Base-by-base conservation (phyloP, 1,284 basidiomycete genomes). In the Naganishia liquefaciens region DNA sequence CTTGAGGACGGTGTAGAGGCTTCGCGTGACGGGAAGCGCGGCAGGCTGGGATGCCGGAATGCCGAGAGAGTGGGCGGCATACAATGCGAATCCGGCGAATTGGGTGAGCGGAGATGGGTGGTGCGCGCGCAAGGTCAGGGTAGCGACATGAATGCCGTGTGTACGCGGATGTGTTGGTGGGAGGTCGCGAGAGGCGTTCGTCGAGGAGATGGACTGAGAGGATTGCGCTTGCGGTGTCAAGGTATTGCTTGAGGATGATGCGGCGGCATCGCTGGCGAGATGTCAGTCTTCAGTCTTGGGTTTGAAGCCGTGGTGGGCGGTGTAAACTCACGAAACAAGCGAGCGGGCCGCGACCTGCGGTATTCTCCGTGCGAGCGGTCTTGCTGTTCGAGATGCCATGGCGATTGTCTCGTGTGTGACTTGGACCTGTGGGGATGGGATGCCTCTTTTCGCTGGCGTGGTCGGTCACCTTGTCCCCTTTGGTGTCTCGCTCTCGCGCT, bases 1-100 rank as follows among this genome's bases (percentile, higher is more conserved):
- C 49, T 88, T 86, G 11, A 86, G 84, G 15, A 98, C 93, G 0
- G 95, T 97, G 87, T 90, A 93, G 10, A 97, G 81, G 9, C 84
- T 83, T 27, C 88, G 87, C 70, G 88, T 84, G 1, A 86, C 91
- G 0, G 93, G 93, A 0, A 97, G 84, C 2, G 80, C 78, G 2
- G 84, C 85, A 2, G 88, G 83, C 15, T 84, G 83, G 7, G 89
- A 88, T 21, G 86, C 83, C 0, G 95, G 92, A 53, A 98, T 92
- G 17, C 86, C 87, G 39, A 99, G 84, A 0, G 89, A 85, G 23
- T 86, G 83, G 0, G 94, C 95, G 0, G 91, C 87, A 72, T 93
- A 91, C 1, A 86, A 79, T 0, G 88, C 88, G 76, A 99, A 95
- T 76, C 91, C 88, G 1, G 88, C 84, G 78, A 90, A 93, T 69